A percentile compares a stretch with the other conserved stretches of the same genome.
phyloP scores from a whole-genome alignment of 371 early-diverging fungal species.

The Caulochytrium protostelioides region DNA sequence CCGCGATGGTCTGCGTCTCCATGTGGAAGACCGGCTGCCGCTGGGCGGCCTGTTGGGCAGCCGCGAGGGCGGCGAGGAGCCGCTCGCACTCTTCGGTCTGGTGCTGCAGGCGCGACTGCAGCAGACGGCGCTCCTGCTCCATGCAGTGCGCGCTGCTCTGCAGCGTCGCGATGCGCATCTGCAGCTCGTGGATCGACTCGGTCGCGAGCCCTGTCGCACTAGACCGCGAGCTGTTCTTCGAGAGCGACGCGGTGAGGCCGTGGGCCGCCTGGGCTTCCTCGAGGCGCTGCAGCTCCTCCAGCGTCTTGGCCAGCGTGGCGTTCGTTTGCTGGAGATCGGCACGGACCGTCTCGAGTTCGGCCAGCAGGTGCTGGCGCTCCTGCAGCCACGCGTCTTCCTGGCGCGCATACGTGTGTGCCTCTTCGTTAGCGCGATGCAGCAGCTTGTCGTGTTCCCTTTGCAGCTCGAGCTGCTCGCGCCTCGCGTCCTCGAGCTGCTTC shows the following conservation, averaged over 20 bases:
- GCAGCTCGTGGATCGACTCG: conserved; percentile 6
- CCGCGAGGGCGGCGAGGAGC: neutral
- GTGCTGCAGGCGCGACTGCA: conserved; percentile 2
- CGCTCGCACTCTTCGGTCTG: conserved; percentile 1
- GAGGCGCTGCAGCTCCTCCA: conserved; percentile 2
- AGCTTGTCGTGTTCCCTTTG: too few species aligned
- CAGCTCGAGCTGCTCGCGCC: too few species aligned
- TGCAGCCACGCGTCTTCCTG: neutral
- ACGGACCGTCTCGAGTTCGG: neutral
- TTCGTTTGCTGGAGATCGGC: conserved; percentile 2
- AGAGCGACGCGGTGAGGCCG: conserved; percentile 2
- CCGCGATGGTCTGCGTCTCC: neutral
- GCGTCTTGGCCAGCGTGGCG: conserved; percentile 1
- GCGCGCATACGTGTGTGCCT: neutral
- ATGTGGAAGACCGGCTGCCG: neutral
- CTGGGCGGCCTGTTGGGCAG: neutral
- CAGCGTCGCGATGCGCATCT: conserved; percentile 1
- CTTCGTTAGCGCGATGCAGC: too few species aligned
- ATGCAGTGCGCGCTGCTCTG: conserved; percentile 2
- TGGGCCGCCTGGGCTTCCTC: neutral
- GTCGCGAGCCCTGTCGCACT: too few species aligned
- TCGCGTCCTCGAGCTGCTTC: too few species aligned
- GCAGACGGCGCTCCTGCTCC: neutral
- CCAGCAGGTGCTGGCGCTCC: conserved; percentile 2
- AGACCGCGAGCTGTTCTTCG: conserved; percentile 6